Evolutionary conservation across 2,329 filamentous ascomycete genomes (phyloP), one percentile per base, ranked within the genome.

Genomic region (Pseudopithomyces chartarum): DNA sequence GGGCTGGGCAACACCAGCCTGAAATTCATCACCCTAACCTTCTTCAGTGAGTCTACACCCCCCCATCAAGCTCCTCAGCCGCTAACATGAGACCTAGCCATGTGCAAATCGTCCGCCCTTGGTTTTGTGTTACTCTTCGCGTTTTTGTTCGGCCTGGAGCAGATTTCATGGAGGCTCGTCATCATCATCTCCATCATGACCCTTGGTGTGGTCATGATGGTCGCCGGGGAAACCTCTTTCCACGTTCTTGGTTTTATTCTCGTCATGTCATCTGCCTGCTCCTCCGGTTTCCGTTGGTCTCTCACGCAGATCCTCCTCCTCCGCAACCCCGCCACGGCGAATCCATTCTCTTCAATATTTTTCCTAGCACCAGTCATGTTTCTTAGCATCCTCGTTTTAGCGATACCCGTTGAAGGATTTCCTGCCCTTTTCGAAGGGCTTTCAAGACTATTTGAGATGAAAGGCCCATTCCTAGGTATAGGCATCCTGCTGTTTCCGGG

Each of bases 331-430:
- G 93, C 95, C 19, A 99, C 95, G 0, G 91, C 91, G 43, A 99
- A 99, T 70, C 95, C 95, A 0, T 98, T 99, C 76, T 94, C 92
- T 13, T 96, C 91, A 66, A 96, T 99, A 64, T 97, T 98, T 79
- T 97, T 93, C 78, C 86, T 99, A n/a, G 93, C 93, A 0, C 95
- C 95, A 1, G 86, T 97, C 77, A 99, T 99, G 95, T 99, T 99
- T 70, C 43, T 90, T 61, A 89, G 89, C 19, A 83, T 99, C 29
- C 81, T 96, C 50, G 68, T 87, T 55, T 90, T 99, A 61, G 92
- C 95, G 29, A 79, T 97, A 19, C 90, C 92, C 2, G 89, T 96
- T 4, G 95, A 99, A 78, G 93, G 93, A 2, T 85, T 93, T 48
- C 73, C 79, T 5, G 83, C 85, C 8, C 85, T 98, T 6, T 73